A percentile compares a stretch with the other conserved stretches of the same genome.
Conservation (phyloP, 129 eudicot species). For the sunflower (Helianthus annuus) region HanXRQr2.0-SUNRISE NC_035446.2:157537483-157537982, state of each 20-base stretch:
- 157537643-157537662: slow-evolving; percentile 49
- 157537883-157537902: no score
- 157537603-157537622: slow-evolving; percentile 89
- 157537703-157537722: slow-evolving; percentile 31
- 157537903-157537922: no score
- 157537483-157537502: background rate
- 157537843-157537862: no score
- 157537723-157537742: background rate
- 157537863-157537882: no score
- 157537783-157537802: no score
- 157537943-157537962: no score
- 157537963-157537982: no score
- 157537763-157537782: no score
- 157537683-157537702: slow-evolving; percentile 88
- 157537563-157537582: slow-evolving; percentile 69
- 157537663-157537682: slow-evolving; percentile 49
- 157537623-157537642: slow-evolving; percentile 62
- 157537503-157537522: background rate
- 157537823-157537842: no score
- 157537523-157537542: background rate
- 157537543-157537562: slow-evolving; percentile 22
- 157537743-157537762: no score
- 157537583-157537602: slow-evolving; percentile 95
- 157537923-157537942: no score
- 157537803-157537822: no score